These are phyloP conservation scores for Chenopodium album DNA, from an alignment of 148 eudicot genomes.

Conservation along the genomic window DNA sequence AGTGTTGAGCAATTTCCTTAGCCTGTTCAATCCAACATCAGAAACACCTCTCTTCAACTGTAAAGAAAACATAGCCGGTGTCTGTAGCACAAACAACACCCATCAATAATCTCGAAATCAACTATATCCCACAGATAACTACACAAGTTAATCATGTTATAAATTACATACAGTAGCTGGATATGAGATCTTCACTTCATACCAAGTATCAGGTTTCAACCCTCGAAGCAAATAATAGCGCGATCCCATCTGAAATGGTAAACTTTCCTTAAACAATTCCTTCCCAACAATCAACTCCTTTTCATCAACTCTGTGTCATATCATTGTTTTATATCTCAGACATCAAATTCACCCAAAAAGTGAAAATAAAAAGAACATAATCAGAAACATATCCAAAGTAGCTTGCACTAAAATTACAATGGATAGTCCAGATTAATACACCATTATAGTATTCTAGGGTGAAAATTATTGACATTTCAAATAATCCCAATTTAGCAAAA, in stretches of 20 bases:
- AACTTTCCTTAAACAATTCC: conserved; percentile 66
- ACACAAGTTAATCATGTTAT: conserved; percentile 1
- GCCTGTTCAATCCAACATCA: conserved; percentile 42
- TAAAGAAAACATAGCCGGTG: conserved; percentile 71
- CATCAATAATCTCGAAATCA: conserved; percentile 9
- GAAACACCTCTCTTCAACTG: conserved; percentile 52
- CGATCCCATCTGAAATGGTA: conserved; percentile 68
- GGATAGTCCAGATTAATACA: too few relatives aligned
- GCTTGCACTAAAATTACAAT: neutral
- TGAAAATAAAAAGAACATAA: too few relatives aligned
- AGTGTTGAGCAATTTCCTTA: conserved; percentile 74
- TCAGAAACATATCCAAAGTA: neutral
- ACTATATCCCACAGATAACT: neutral
- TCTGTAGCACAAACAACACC: conserved; percentile 39
- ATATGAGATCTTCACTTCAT: conserved; percentile 99
- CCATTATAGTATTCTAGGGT: neutral
- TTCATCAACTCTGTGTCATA: conserved; percentile 32
- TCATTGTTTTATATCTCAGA: neutral
- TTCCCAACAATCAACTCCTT: conserved; percentile 61
- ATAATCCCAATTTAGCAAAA: neutral
- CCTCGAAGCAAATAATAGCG: conserved; percentile 63
- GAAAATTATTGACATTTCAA: neutral
- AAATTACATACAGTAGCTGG: conserved; percentile 83
- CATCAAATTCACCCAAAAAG: neutral
- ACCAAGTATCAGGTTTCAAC: conserved; percentile 62